Percentiles rank a stretch among this genome's conserved stretches.
Conservation (phyloP, 495 filamentous ascomycete genomes). For the Poronia punctata region DNA sequence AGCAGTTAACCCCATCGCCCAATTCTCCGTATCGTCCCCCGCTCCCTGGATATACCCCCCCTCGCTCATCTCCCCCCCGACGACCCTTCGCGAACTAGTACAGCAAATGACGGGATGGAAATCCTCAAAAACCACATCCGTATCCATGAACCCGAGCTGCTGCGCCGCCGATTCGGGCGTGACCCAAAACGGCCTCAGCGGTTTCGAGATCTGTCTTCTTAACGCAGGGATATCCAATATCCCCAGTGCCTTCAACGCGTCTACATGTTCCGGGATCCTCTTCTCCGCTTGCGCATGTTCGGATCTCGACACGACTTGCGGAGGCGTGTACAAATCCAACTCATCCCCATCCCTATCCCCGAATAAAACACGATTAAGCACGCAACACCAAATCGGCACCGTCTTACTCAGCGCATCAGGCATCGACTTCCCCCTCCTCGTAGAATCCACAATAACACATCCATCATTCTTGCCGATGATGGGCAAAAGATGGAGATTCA, state of each 20-base stretch:
- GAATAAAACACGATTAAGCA: slow-evolving; percentile 77
- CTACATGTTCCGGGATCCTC: slow-evolving; percentile 59
- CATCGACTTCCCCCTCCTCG: slow-evolving; percentile 83
- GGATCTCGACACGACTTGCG: slow-evolving; percentile 57
- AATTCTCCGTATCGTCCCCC: slow-evolving; percentile 86
- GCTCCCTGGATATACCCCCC: slow-evolving; percentile 90
- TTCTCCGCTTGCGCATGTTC: slow-evolving; percentile 75
- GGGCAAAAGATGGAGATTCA: slow-evolving; percentile 75
- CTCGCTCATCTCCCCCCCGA: slow-evolving; percentile 55
- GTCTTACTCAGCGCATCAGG: slow-evolving; percentile 93
- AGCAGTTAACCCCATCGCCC: slow-evolving; percentile 73
- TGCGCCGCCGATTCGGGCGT: slow-evolving; percentile 40
- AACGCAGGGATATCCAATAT: slow-evolving; percentile 26
- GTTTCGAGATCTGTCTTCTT: slow-evolving; percentile 40
- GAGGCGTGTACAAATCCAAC: slow-evolving; percentile 57
- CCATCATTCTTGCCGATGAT: slow-evolving; percentile 56
- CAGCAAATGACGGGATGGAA: slow-evolving; percentile 71
- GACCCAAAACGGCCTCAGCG: slow-evolving; percentile 59
- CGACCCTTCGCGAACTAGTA: slow-evolving; percentile 65
- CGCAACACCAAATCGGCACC: slow-evolving; percentile 84
- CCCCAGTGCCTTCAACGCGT: slow-evolving; percentile 44
- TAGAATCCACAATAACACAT: slow-evolving; percentile 95
- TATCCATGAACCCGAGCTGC: slow-evolving; percentile 26
- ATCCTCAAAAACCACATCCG: slow-evolving; percentile 35
- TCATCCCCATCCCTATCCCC: slow-evolving; percentile 38